Evolutionary conservation across 2,329 filamentous ascomycete species (phyloP).

Genomic region (Cladophialophora carrionii): DNA sequence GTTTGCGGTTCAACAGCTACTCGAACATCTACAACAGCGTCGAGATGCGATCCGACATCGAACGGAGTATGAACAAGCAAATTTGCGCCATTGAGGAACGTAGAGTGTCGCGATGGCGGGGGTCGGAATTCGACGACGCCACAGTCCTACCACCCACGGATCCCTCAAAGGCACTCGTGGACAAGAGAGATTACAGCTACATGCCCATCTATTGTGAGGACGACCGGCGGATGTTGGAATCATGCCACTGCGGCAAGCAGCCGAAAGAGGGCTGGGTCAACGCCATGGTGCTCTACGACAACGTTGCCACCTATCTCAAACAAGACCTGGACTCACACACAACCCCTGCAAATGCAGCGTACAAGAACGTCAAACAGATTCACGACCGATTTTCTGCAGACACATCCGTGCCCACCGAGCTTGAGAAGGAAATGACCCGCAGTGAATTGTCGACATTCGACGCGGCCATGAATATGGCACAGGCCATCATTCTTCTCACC

Average conservation of each 20-base stretch:
- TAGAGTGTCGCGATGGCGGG: slow-evolving; percentile 47
- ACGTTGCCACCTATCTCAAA: slow-evolving; percentile 32
- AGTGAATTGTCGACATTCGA: slow-evolving; percentile 21
- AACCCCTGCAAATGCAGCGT: slow-evolving; percentile 17
- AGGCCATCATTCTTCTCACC: slow-evolving; percentile 15
- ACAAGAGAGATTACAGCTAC: slow-evolving; percentile 36
- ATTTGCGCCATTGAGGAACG: slow-evolving; percentile 51
- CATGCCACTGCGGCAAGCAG: slow-evolving; percentile 31
- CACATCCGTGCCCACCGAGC: background rate
- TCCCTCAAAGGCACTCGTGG: slow-evolving; percentile 24
- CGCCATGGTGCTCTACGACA: slow-evolving; percentile 34
- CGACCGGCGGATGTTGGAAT: slow-evolving; percentile 23
- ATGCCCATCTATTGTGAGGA: slow-evolving; percentile 33
- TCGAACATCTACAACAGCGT: slow-evolving; percentile 50
- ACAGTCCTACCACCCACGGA: slow-evolving; percentile 18
- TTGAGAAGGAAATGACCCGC: slow-evolving; percentile 29
- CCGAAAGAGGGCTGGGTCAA: slow-evolving; percentile 32
- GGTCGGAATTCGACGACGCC: slow-evolving; percentile 28
- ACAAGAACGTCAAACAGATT: slow-evolving; percentile 16
- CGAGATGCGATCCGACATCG: slow-evolving; percentile 44
- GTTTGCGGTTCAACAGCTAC: slow-evolving; percentile 50
- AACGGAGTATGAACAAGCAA: slow-evolving; percentile 39
- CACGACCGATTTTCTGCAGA: background rate
- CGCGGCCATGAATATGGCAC: slow-evolving; percentile 19
- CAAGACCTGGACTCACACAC: slow-evolving; percentile 26